phyloP scores from a whole-genome alignment of 805 yeast genomes.

The Candida saitoana region DNA sequence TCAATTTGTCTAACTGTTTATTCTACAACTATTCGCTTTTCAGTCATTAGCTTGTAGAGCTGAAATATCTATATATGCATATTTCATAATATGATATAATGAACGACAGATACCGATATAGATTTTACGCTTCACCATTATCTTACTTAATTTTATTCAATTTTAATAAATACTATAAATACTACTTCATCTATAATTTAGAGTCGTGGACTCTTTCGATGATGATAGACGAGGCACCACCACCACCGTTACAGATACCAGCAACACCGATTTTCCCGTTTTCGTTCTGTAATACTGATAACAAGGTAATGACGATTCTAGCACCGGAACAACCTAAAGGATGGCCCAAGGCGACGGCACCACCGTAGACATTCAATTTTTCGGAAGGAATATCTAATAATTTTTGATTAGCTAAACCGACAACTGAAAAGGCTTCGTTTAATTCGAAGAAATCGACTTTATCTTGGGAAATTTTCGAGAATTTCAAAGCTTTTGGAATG shows the following conservation, averaged over 20 bases:
- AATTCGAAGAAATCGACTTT: constrained; percentile 90
- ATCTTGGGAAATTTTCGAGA: constrained; percentile 60
- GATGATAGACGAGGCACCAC: constrained; percentile 94
- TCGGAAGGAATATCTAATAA: constrained; percentile 56
- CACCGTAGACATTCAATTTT: constrained; percentile 87
- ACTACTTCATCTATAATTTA: constrained; percentile 29
- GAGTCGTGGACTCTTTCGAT: constrained; percentile 57
- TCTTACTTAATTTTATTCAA: no score
- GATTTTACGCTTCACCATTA: no score
- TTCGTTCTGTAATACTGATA: constrained; percentile 80
- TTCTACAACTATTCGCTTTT: no score
- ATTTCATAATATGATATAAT: no score
- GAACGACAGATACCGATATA: no score
- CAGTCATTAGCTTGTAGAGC: no score
- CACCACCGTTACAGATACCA: constrained; percentile 99
- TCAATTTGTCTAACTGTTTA: no score
- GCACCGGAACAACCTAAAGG: constrained; percentile 97
- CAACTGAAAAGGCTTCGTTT: constrained; percentile 97
- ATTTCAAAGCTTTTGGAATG: constrained; percentile 91
- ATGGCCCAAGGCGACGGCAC: constrained; percentile 94
- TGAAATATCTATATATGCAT: no score
- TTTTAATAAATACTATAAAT: no score
- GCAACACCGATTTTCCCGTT: constrained; percentile 81
- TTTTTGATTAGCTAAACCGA: constrained; percentile 85
- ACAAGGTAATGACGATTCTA: constrained; percentile 80